A percentile compares a stretch with the other conserved stretches of the same genome.
Evolutionary conservation across 345 rosid species (phyloP).

Genomic region (Balakata baccata): DNA sequence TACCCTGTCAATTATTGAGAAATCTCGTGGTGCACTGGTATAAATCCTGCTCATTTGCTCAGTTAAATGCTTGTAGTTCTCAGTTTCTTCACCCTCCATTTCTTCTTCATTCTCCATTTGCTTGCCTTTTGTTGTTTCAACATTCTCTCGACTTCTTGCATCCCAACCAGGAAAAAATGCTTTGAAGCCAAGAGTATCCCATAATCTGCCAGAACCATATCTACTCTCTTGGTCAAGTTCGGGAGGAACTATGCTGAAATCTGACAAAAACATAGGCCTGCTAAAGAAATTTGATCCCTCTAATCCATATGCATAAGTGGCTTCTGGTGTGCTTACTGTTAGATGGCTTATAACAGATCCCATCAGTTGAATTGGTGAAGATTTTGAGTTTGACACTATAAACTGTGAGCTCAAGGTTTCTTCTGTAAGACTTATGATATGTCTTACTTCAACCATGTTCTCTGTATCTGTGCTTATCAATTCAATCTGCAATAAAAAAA

Average conservation of each 20-base stretch:
- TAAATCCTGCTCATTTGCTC: conserved; percentile 75
- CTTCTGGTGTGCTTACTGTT: conserved; percentile 82
- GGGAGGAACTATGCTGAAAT: conserved; percentile 50
- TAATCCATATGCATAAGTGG: conserved; percentile 69
- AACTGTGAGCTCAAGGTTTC: conserved; percentile 59
- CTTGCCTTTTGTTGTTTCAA: conserved; percentile 2
- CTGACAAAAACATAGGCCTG: conserved; percentile 39
- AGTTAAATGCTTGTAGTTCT: conserved; percentile 56
- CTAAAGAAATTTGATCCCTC: conserved; percentile 56
- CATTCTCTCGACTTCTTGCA: conserved; percentile 18
- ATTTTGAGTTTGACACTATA: conserved; percentile 42
- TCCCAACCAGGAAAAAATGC: conserved; percentile 14
- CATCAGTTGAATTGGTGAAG: conserved; percentile 37
- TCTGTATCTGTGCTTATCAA: conserved; percentile 44
- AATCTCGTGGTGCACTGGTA: conserved; percentile 62
- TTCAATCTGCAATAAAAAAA: conserved; percentile 48
- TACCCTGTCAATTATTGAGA: conserved; percentile 81
- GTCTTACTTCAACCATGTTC: conserved; percentile 49
- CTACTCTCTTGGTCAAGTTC: conserved; percentile 21
- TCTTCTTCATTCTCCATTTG: conserved; percentile 28
- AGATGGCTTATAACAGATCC: conserved; percentile 65
- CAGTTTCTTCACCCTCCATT: conserved; percentile 59
- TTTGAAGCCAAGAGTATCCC: conserved; percentile 18
- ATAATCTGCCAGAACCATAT: conserved; percentile 19
- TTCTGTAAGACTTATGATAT: conserved; percentile 47